Percentiles rank a stretch among this genome's conserved stretches.
Conservation (phyloP, 495 filamentous ascomycete species). For the Daldinia concentrica region DNA sequence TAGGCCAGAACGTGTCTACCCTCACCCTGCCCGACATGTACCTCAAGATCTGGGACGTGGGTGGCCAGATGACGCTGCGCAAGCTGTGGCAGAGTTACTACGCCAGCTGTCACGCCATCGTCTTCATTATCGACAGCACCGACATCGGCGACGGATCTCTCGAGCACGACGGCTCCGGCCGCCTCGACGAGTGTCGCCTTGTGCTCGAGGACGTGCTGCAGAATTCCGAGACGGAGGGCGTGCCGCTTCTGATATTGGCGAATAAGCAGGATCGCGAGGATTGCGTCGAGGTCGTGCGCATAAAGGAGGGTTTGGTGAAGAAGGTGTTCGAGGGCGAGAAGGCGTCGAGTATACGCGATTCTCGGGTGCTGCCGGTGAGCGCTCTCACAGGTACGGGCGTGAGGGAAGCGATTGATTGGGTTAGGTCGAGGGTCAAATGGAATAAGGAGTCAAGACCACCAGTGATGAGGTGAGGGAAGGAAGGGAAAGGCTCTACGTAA, state of each 20-base stretch:
- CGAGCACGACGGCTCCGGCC: constrained; percentile 63
- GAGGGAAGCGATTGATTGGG: constrained; percentile 94
- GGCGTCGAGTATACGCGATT: constrained; percentile 83
- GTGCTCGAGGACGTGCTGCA: constrained; percentile 90
- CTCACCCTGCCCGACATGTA: constrained; percentile 90
- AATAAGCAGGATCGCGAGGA: constrained; percentile 99
- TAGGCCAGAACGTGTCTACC: constrained; percentile 95
- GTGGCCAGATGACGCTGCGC: constrained; percentile 87
- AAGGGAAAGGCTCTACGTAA: constrained; percentile 1
- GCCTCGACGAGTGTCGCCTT: constrained; percentile 86
- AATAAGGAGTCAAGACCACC: constrained; percentile 93
- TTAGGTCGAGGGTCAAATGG: constrained; percentile 90
- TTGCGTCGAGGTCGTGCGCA: constrained; percentile 94
- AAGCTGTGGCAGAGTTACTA: constrained; percentile 97
- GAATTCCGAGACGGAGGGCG: constrained; percentile 83
- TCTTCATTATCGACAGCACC: constrained; percentile 94
- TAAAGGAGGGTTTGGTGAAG: constrained; percentile 94
- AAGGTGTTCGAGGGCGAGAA: constrained; percentile 95
- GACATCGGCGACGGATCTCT: constrained; percentile 85
- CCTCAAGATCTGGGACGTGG: constrained; percentile 98
- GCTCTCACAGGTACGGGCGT: constrained; percentile 92
- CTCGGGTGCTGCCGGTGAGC: constrained; percentile 88
- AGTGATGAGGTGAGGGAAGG: constrained; percentile 75
- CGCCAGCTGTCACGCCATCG: constrained; percentile 90
- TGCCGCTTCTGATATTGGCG: constrained; percentile 90